Base-by-base conservation (phyloP, 208 protist species). In the Strigomonas culicis region DNA sequence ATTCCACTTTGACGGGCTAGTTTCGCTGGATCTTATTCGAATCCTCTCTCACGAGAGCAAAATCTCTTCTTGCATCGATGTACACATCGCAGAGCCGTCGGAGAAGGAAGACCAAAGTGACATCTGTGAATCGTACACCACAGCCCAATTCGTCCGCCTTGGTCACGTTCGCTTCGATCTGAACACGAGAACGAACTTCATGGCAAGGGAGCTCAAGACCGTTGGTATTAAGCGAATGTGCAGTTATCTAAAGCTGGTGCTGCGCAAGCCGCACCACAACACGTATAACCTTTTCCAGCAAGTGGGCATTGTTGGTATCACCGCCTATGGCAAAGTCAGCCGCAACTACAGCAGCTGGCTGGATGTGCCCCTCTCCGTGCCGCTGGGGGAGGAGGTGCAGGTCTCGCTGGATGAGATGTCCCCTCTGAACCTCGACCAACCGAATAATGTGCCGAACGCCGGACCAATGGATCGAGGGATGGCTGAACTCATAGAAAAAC, bases 201-300 rank as follows among this genome's bases (percentile, higher is more conserved):
- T 66, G 41, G 80, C 86, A 32, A 60, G 92, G 19, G 88, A 97
- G 75, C 79, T 97, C n/a, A 97, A 97, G 66, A 92, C 88, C 8
- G 79, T 96, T n/a, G 76, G 77, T 39, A 75, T 97, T 17, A 63
- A 63, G 27, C 62, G 70, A 15, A 66, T 55, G 30, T 94, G 88
- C 70, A 75, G 76, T n/a, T 95, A 93, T 66, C 68, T 97, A 19
- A 94, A 93, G 73, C 74, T 97, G 17, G 44, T 93, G 30, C 55
- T 97, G 58, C 80, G 75, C 72, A 78, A 72, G 24, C 88, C 86
- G 21, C 80, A 96, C 73, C 39, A 70, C 25, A 91, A 86, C 46
- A 58, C 75, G 32, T 92, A 88, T 74, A 97, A 97, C 70, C 36
- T 92, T 13, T 97, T 90, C 62, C 68, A 92, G 43, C 90, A 97